phyloP scores from a whole-genome alignment of 495 filamentous ascomycete species.

The Xanthoparmelia taractica region DNA sequence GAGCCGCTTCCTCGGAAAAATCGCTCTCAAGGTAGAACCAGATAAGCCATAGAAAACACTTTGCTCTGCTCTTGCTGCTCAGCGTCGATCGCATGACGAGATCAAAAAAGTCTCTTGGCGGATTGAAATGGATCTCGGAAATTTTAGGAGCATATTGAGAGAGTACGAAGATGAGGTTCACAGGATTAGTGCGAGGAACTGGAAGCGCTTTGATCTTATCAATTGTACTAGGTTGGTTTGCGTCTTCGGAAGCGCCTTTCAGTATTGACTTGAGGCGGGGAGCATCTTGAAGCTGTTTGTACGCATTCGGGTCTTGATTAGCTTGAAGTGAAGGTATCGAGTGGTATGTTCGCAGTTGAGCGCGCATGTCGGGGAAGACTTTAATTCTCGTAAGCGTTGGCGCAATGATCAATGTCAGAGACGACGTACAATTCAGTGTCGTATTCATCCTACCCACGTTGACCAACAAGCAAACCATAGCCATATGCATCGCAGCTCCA shows the following conservation, averaged over 20 bases:
- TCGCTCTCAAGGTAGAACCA: slow-evolving; percentile 99
- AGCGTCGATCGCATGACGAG: slow-evolving; percentile 83
- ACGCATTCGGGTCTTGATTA: slow-evolving; percentile 86
- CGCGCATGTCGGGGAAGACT: slow-evolving; percentile 99
- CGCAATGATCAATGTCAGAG: slow-evolving; percentile 7
- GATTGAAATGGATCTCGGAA: slow-evolving; percentile 85
- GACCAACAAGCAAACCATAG: slow-evolving; percentile 96
- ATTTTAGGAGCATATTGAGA: slow-evolving; percentile 85
- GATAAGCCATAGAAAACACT: slow-evolving; percentile 93
- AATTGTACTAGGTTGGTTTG: slow-evolving; percentile 74
- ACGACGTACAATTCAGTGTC: slow-evolving; percentile 78
- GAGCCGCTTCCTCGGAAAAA: slow-evolving; percentile 72
- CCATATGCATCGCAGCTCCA: slow-evolving; percentile 90
- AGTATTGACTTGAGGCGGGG: slow-evolving; percentile 93
- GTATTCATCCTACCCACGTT: slow-evolving; percentile 99
- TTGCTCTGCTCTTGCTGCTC: slow-evolving; percentile 75
- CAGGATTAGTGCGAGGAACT: slow-evolving; percentile 86
- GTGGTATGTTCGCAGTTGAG: slow-evolving; percentile 94
- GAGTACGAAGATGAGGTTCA: slow-evolving; percentile 93
- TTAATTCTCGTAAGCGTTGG: slow-evolving; percentile 1
- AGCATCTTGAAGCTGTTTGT: slow-evolving; percentile 97
- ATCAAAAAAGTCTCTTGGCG: slow-evolving; percentile 85
- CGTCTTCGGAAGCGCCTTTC: slow-evolving; percentile 92
- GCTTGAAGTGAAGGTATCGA: slow-evolving; percentile 95
- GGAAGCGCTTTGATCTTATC: slow-evolving; percentile 64